phyloP scores from a whole-genome alignment of 2,329 filamentous ascomycete genomes.

The Monosporascus sp. region DNA sequence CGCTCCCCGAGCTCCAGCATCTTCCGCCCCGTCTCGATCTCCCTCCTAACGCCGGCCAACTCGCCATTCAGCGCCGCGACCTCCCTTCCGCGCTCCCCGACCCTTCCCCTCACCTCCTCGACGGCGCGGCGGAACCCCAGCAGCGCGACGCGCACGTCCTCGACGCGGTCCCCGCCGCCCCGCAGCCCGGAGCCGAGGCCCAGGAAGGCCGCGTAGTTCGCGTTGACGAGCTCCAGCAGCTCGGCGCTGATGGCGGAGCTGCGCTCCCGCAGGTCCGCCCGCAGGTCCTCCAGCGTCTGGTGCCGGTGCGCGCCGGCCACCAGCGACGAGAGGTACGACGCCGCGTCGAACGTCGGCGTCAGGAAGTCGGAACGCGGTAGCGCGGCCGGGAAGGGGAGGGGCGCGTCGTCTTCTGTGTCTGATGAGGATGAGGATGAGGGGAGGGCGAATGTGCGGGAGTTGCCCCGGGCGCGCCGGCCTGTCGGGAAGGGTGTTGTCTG shows the following conservation, averaged over 20 bases:
- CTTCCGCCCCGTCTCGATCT: conserved; percentile 57
- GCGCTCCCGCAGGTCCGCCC: conserved; percentile 76
- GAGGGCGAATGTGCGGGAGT: conserved; percentile 36
- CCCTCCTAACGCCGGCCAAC: conserved; percentile 56
- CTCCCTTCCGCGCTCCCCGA: conserved; percentile 59
- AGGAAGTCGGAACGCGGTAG: conserved; percentile 82
- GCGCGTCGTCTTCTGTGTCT: conserved; percentile 49
- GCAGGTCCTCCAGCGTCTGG: conserved; percentile 92
- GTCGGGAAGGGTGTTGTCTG: conserved; percentile 24
- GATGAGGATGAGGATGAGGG: conserved; percentile 35
- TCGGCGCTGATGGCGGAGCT: conserved; percentile 77
- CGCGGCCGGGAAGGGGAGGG: conserved; percentile 82
- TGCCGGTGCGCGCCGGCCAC: conserved; percentile 62
- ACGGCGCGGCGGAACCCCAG: conserved; percentile 82
- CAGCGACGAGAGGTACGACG: conserved; percentile 74
- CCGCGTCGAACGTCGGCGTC: conserved; percentile 68
- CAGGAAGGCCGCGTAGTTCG: conserved; percentile 89
- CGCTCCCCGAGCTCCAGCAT: conserved; percentile 65
- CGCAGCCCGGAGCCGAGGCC: conserved; percentile 74
- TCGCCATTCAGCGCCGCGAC: conserved; percentile 60
- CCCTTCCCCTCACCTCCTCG: conserved; percentile 63
- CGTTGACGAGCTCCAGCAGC: conserved; percentile 89
- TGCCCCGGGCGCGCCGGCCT: conserved; percentile 17
- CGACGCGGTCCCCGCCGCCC: conserved; percentile 86
- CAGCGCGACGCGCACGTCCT: conserved; percentile 82